phyloP scores from a whole-genome alignment of 2,329 filamentous ascomycete species.

The Hymenoscyphus albidus region DNA sequence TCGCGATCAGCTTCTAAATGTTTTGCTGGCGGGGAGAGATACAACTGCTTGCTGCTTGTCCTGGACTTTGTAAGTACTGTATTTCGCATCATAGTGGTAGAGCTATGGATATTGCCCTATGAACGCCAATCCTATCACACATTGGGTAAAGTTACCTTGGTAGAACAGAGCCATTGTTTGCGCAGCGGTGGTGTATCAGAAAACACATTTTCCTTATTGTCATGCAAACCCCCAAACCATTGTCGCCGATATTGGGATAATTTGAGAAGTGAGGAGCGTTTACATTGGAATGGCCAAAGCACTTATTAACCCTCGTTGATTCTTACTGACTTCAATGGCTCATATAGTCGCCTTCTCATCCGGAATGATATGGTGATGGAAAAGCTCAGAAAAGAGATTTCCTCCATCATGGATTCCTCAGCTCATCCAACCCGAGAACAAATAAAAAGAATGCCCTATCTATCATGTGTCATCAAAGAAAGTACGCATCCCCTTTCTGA shows the following conservation, averaged over 20 bases:
- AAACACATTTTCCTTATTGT: background rate
- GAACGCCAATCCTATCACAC: background rate
- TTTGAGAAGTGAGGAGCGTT: background rate
- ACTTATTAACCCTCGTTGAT: background rate
- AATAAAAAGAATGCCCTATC: constrained; percentile 17
- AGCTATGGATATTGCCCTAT: background rate
- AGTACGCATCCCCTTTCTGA: constrained; percentile 11
- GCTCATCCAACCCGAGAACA: constrained; percentile 14
- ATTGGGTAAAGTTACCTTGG: too few relatives aligned
- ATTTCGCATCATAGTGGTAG: too few relatives aligned
- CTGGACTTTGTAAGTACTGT: constrained; percentile 31
- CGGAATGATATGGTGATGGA: constrained; percentile 40
- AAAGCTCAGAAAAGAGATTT: constrained; percentile 43
- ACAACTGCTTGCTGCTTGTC: constrained; percentile 44
- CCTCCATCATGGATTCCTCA: constrained; percentile 49
- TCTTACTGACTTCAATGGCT: background rate
- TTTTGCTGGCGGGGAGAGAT: constrained; percentile 54
- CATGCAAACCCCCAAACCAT: background rate
- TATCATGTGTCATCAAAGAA: constrained; percentile 21
- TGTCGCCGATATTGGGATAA: background rate
- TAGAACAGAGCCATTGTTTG: too few relatives aligned
- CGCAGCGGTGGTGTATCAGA: background rate
- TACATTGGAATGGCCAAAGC: background rate
- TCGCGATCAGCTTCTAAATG: constrained; percentile 41
- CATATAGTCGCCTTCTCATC: constrained; percentile 38